Evolutionary conservation across 2,329 filamentous ascomycete genomes (phyloP), one percentile per base, ranked within the genome.

Genomic region (Cordyceps tenuipes): DNA sequence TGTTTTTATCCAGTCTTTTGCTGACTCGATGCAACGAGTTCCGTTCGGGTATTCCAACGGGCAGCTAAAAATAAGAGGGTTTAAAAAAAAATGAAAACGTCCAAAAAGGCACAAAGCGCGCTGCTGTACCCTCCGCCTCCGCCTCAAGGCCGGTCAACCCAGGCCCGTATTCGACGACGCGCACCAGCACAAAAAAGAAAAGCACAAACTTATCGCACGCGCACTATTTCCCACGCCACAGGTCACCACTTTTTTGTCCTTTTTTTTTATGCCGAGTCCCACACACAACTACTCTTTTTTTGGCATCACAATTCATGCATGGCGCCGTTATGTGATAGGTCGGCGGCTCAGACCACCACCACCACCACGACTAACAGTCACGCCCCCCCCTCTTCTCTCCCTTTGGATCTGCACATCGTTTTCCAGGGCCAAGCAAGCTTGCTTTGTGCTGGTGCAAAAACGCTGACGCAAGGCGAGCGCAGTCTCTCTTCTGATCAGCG

Each of bases 281-380:
- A 46, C 53, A 46, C 47, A 34, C 29, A 29, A 29, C 34, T 29
- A 41, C 23, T n/a, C 6, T 46, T 46, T 46, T 46, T 46, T 46
- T 23, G n/a, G 43, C 51, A 55, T 61, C 60, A 61, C 53, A 61
- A 58, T 36, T 48, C 29, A 48, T 58, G 53, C 60, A 58, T 13
- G 43, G 34, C 44, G 15, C 54, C 31, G 60, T 17, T 29, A 19
- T 43, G 48, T 61, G 54, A 61, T 61, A 61, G 54, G 60, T 36
- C 49, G 31, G 47, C 54, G 49, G 60, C 60, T 61, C 54, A 41
- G 49, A 54, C 53, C 60, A 58, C 53, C 54, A 17, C 34, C 43
- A 15, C 21, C 36, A 23, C 23, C 23, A 23, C 23, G 3, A 23
- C 23, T 4, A 3, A 2, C 23, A 23, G 23, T 23, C 23, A 23